Evolutionary conservation across 805 yeast genomes (phyloP), one percentile per base, ranked within the genome.

Genomic region (Nakazawaea molendinolei): DNA sequence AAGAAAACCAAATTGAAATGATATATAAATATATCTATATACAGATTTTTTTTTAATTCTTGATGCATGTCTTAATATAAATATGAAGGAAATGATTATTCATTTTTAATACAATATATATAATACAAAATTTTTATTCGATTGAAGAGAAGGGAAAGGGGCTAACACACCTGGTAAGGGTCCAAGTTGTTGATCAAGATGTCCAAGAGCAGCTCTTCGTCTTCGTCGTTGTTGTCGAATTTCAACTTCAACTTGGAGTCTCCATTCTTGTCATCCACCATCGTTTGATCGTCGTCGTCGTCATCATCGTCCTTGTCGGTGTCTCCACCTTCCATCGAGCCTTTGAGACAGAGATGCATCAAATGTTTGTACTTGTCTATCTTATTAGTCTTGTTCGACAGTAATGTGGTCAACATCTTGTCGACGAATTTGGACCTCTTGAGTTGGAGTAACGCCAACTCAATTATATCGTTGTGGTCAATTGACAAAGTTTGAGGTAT

Each of bases 301-400:
- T 26, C 14, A 7, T 23, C 29, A 12, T 32, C 28, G 12, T 34
- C 32, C 12, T 24, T 23, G 12, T 23, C 28, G 19, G 27, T 24
- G 14, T 35, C 39, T 18, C 21, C 34, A 4, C 32, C 21, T n/a
- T 23, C 34, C 20, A 31, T 17, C 12, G 39, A 31, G 8, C 39
- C 35, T 26, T 31, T 31, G 14, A 38, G 36, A 29, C 41, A 38
- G 5, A 38, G 15, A 13, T 25, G 33, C 34, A 38, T 38, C 34
- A 38, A 33, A 16, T 38, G 33, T 44, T 86, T 62, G 59, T 80
- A 83, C 47, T 78, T 77, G 48, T 73, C 74, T 59, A 81, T 77
- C 46, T 71, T 75, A 17, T 65, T 60, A 38, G 71, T 75, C 43
- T 70, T 54, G 14, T 62, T 42, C 58, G 75, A 55, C 39, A 71